Percentiles rank a stretch among this genome's conserved stretches.
phyloP scores from a whole-genome alignment of 164 flowering plant species.

The Chloranthus sessilifolius region DNA sequence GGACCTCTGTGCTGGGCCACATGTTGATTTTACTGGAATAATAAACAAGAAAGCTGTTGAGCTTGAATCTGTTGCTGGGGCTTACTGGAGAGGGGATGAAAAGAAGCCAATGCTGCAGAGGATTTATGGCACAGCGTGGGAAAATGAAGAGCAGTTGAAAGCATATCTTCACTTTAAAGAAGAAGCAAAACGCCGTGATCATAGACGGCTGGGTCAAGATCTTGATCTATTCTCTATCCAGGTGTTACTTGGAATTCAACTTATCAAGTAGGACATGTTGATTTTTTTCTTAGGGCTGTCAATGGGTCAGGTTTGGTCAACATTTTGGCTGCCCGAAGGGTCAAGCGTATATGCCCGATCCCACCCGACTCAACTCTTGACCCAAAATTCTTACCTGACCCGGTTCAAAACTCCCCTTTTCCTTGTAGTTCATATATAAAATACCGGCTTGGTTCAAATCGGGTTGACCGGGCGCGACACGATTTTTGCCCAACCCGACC shows the following conservation, averaged over 20 bases:
- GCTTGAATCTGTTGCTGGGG: constrained; percentile 97
- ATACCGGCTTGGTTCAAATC: too few species aligned
- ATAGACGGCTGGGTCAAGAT: constrained; percentile 88
- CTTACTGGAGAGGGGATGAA: constrained; percentile 98
- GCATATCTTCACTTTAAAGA: constrained; percentile 84
- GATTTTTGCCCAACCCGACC: too few species aligned
- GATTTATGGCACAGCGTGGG: constrained; percentile 98
- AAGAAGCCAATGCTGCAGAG: constrained; percentile 90
- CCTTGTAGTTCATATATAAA: too few species aligned
- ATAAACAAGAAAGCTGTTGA: constrained; percentile 81
- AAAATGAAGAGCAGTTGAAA: constrained; percentile 80
- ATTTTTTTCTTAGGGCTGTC: too few species aligned
- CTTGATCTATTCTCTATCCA: constrained; percentile 95
- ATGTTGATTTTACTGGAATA: constrained; percentile 87
- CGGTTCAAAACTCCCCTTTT: too few species aligned
- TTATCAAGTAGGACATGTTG: neutral
- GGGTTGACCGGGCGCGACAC: too few species aligned
- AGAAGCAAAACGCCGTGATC: constrained; percentile 95
- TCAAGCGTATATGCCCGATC: too few species aligned
- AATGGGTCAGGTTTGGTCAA: too few species aligned
- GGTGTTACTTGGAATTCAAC: constrained; percentile 48
- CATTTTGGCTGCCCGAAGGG: too few species aligned
- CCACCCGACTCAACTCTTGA: too few species aligned
- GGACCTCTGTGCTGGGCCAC: constrained; percentile 99
- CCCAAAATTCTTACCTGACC: too few species aligned